Evolutionary conservation across 78 protist genomes (phyloP), one percentile per base, ranked within the genome.

Genomic region (Dictyostelium intermedium): DNA sequence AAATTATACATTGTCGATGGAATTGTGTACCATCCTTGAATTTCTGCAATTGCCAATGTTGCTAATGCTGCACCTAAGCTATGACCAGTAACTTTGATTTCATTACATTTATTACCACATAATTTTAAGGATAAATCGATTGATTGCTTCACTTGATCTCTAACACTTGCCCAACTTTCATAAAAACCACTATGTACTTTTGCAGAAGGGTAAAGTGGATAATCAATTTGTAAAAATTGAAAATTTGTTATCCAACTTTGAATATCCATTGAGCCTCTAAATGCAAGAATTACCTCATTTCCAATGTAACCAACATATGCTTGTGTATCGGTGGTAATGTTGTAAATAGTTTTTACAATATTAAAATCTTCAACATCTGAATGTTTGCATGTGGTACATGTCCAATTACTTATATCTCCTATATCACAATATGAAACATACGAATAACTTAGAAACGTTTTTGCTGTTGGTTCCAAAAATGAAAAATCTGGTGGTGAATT

Each of bases 241-340:
- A 87, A 66, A 79, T 87, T 87, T 47, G 93, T 87, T 41, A 87
- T 79, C 93, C 93, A 87, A 79, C 76, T 73, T 30, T 14, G 18
- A 79, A 87, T 63, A 87, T 87, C 93, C 93, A 87, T 87, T 27
- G 93, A 87, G 9, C 93, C 93, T 79, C 93, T 87, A 43, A 87
- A 87, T 18, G 81, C 85, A 79, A 87, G 73, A 45, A 79, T 32
- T 4, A 87, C 81, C 45, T 82, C 14, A 34, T 13, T 18, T 30
- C 72, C 47, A 30, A 27, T 39, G 23, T 37, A 63, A 23, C 83
- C 93, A 79, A 87, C 93, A 35, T 32, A 87, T n/a, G 93, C 85
- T 66, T 87, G 93, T 7, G 93, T 87, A 66, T 87, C 85, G 14
- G 93, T 87, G 16, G 50, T 61, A 50, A 0, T 23, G 53, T 80